phyloP scores from a whole-genome alignment of 768 basidiomycete genomes.

The Tylopilus subfusipes region DNA sequence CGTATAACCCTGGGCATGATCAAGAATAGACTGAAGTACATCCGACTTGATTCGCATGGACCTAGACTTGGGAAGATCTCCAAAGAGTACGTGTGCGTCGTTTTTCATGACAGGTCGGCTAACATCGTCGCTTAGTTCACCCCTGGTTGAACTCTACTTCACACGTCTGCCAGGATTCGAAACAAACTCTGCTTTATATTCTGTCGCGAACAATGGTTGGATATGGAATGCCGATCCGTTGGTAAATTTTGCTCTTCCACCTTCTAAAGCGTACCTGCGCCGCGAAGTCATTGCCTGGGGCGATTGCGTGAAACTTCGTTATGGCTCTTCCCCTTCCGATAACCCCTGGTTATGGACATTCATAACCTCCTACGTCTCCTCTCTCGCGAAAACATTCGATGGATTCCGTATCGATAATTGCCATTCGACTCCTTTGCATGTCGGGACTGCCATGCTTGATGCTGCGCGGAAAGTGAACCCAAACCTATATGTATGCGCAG shows the following conservation, averaged over 20 bases:
- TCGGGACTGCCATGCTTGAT: constrained; percentile 95
- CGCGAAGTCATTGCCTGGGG: constrained; percentile 98
- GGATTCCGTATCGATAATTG: constrained; percentile 99
- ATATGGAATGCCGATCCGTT: constrained; percentile 96
- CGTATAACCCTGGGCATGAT: constrained; percentile 70
- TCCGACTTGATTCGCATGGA: constrained; percentile 76
- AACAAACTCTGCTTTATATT: constrained; percentile 53
- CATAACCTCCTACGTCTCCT: constrained; percentile 80
- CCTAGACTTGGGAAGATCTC: constrained; percentile 82
- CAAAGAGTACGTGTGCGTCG: constrained; percentile 49
- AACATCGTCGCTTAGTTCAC: constrained; percentile 48
- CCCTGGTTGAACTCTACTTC: constrained; percentile 90
- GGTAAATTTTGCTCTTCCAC: constrained; percentile 86
- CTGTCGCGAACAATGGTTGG: constrained; percentile 98
- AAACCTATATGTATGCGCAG: constrained; percentile 94
- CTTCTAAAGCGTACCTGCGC: constrained; percentile 92
- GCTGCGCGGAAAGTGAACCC: constrained; percentile 85
- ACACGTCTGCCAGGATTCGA: constrained; percentile 71
- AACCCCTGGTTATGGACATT: constrained; percentile 96
- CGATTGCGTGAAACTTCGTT: constrained; percentile 97
- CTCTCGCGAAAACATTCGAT: constrained; percentile 80
- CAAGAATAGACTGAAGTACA: constrained; percentile 73
- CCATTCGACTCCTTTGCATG: constrained; percentile 93
- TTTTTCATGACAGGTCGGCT: constrained; percentile 1
- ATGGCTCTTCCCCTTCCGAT: constrained; percentile 71